These are phyloP conservation scores for Selaginella moellendorffii DNA, from an alignment of 75 land plant genomes.

Conservation along the genomic window DNA sequence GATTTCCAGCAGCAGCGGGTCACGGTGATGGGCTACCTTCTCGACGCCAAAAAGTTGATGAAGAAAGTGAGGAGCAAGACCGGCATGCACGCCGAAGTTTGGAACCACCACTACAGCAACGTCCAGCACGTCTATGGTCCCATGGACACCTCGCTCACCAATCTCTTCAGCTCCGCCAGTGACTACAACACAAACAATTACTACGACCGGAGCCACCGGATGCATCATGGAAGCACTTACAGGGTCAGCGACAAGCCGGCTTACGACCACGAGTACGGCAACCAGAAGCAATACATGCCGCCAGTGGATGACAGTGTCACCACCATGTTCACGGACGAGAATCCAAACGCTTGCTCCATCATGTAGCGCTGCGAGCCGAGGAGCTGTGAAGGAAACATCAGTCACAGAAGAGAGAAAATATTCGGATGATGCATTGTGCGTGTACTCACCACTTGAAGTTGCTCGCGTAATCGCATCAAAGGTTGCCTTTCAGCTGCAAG, in stretches of 20 bases:
- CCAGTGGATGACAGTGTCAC: conserved; percentile 1
- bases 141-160: neutral
- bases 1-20: neutral
- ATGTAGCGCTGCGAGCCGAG: no score
- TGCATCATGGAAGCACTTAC: neutral
- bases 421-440: neutral
- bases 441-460: neutral
- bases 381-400: no score
- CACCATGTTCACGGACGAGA: conserved; percentile 3
- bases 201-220: neutral
- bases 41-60: conserved; percentile 1
- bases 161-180: neutral
- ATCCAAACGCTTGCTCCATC: conserved; percentile 4
- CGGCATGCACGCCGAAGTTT: conserved; percentile 1
- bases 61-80: neutral
- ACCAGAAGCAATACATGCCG: neutral
- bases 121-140: neutral
- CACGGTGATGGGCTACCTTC: conserved; percentile 1
- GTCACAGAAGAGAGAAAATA: no score
- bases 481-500: neutral
- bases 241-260: neutral
- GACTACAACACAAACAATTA: neutral
- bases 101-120: conserved; percentile 1
- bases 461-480: no score
- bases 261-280: conserved; percentile 8